Evolutionary conservation across 495 filamentous ascomycete genomes (phyloP).

Genomic region (Margaritispora aquatica): DNA sequence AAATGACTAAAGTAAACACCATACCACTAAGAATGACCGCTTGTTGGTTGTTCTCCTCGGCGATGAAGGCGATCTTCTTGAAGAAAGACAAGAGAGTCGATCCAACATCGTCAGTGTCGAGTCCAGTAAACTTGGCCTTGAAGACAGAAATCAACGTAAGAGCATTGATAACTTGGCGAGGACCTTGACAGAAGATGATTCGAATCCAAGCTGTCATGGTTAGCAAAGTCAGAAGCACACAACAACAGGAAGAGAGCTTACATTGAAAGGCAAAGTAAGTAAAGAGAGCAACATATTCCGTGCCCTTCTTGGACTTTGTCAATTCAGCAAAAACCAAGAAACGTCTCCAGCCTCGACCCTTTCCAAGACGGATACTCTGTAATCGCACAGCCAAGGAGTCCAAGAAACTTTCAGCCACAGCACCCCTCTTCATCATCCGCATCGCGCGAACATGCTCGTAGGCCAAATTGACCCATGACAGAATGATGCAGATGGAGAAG

Average conservation of each 20-base stretch:
- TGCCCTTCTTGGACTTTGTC: conserved; percentile 85
- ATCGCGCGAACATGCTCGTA: conserved; percentile 74
- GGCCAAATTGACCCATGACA: conserved; percentile 70
- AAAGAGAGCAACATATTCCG: conserved; percentile 87
- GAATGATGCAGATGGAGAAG: conserved; percentile 81
- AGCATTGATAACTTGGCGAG: conserved; percentile 83
- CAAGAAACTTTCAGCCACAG: conserved; percentile 86
- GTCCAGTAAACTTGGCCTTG: conserved; percentile 59
- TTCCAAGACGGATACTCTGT: conserved; percentile 67
- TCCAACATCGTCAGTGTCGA: conserved; percentile 45
- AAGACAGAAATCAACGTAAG: conserved; percentile 80
- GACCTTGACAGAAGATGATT: conserved; percentile 81
- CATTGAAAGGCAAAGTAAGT: conserved; percentile 93
- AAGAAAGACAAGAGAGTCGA: conserved; percentile 58
- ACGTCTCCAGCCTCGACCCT: conserved; percentile 66
- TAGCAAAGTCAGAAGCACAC: background rate
- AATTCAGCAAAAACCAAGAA: conserved; percentile 91
- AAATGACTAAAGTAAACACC: conserved; percentile 86
- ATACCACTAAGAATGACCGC: conserved; percentile 80
- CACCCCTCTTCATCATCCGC: conserved; percentile 71
- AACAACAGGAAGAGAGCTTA: conserved; percentile 33
- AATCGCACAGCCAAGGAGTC: conserved; percentile 77
- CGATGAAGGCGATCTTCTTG: conserved; percentile 66
- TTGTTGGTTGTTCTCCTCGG: conserved; percentile 62
- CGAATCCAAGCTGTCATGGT: conserved; percentile 69